phyloP scores from a whole-genome alignment of 2,329 filamentous ascomycete species.

The Aspergillus pseudonomiae region DNA sequence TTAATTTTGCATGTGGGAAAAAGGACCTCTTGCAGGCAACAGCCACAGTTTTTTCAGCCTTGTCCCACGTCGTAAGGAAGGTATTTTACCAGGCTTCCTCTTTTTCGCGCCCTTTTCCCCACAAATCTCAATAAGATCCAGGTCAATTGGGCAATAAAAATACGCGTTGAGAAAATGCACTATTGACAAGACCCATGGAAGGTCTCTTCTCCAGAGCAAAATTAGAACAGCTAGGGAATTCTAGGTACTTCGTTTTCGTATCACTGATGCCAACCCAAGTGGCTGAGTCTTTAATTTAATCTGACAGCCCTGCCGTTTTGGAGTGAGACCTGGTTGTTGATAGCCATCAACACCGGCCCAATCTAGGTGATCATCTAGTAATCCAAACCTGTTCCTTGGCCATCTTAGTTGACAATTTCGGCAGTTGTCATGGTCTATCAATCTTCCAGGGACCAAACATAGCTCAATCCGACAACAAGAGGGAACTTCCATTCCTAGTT shows the following conservation, averaged over 20 bases:
- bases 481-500: not conserved
- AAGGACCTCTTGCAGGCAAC: not conserved
- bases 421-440: not conserved
- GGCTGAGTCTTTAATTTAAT: slow-evolving; percentile 1
- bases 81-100: not conserved
- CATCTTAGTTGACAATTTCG: not conserved
- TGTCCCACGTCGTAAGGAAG: not conserved
- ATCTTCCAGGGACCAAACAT: not conserved
- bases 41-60: slow-evolving; percentile 4
- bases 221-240: not conserved
- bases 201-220: not conserved
- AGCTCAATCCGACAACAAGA: not conserved
- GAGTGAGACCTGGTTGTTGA: not conserved
- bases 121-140: not conserved
- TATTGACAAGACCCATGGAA: not conserved
- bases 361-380: not conserved
- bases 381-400: not conserved
- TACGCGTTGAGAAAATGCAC: not conserved
- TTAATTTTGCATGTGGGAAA: not conserved
- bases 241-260: not conserved
- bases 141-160: not conserved
- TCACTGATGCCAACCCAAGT: not conserved
- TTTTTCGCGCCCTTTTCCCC: not conserved
- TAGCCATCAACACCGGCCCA: not conserved
- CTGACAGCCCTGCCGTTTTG: slow-evolving; percentile 4